Conservation (phyloP, 2,329 filamentous ascomycete genomes). For the Pyricularia grisea region DNA sequence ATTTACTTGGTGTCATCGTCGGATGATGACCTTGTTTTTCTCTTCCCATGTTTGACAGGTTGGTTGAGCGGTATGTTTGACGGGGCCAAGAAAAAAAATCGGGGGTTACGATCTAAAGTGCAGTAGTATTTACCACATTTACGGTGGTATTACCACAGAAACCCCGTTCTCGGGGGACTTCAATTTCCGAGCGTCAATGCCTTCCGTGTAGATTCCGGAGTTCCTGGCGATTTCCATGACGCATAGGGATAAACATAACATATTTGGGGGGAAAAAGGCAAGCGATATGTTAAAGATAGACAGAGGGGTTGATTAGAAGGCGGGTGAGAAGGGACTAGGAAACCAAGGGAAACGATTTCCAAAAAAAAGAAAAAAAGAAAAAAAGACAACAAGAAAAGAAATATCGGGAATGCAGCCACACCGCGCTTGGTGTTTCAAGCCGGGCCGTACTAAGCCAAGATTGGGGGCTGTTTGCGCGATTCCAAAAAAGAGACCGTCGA, state of each 20-base stretch:
- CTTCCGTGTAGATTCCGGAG: neutral
- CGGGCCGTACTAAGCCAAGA: neutral
- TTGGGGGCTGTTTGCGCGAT: neutral
- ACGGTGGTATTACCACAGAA: neutral
- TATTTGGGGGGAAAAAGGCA: neutral
- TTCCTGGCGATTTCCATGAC: neutral
- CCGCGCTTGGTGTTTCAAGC: neutral
- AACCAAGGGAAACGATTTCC: too few relatives aligned
- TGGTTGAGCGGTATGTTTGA: neutral
- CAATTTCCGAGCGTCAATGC: neutral
- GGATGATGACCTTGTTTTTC: neutral
- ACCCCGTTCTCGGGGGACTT: neutral
- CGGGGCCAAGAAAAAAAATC: neutral
- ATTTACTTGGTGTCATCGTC: neutral
- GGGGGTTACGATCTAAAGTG: neutral
- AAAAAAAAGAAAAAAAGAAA: too few relatives aligned
- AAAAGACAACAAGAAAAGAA: neutral
- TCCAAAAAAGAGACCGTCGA: neutral
- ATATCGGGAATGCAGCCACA: neutral
- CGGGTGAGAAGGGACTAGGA: too few relatives aligned
- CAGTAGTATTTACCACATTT: neutral
- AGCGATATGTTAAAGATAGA: neutral
- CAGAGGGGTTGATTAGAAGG: neutral
- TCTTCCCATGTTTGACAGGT: neutral
- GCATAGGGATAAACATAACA: neutral